A percentile compares a stretch with the other conserved stretches of the same genome.
phyloP scores from a whole-genome alignment of 2,329 filamentous ascomycete species.

The Fusarium sp. region DNA sequence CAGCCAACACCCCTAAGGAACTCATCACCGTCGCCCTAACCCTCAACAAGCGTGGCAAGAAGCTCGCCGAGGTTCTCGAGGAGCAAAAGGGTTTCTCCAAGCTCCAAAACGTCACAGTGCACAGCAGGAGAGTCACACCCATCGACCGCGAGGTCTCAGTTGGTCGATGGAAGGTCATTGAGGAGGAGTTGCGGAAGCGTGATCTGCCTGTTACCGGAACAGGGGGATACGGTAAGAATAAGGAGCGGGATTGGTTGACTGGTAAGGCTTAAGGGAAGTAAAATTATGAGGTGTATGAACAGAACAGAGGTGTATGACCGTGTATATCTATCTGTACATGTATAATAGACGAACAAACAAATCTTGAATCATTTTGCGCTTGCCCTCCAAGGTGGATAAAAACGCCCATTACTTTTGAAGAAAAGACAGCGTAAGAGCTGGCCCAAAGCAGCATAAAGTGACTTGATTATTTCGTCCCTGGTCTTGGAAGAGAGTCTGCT shows the following conservation, averaged over 20 bases:
- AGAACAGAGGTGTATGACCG: constrained; percentile 37
- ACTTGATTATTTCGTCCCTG: not conserved
- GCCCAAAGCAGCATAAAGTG: not conserved
- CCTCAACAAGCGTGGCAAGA: constrained; percentile 67
- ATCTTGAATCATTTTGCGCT: constrained; percentile 23
- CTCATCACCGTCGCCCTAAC: constrained; percentile 66
- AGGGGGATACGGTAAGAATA: constrained; percentile 54
- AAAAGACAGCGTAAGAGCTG: not conserved
- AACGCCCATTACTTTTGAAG: too few relatives aligned
- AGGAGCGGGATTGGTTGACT: constrained; percentile 58
- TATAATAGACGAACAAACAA: constrained; percentile 48
- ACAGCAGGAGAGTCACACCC: constrained; percentile 72
- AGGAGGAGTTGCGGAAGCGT: constrained; percentile 73
- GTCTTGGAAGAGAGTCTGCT: not conserved
- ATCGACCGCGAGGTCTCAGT: constrained; percentile 78
- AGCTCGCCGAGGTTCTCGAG: constrained; percentile 72
- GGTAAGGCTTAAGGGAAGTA: constrained; percentile 51
- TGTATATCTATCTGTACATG: constrained; percentile 51
- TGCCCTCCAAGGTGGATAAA: too few relatives aligned
- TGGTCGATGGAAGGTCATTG: constrained; percentile 84
- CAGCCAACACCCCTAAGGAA: constrained; percentile 64
- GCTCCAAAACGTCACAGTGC: constrained; percentile 78
- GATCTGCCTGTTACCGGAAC: constrained; percentile 69
- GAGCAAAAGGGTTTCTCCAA: constrained; percentile 57
- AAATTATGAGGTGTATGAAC: constrained; percentile 24